Base-by-base conservation (phyloP, 805 yeast genomes). In the Grigorovia humatica region DNA sequence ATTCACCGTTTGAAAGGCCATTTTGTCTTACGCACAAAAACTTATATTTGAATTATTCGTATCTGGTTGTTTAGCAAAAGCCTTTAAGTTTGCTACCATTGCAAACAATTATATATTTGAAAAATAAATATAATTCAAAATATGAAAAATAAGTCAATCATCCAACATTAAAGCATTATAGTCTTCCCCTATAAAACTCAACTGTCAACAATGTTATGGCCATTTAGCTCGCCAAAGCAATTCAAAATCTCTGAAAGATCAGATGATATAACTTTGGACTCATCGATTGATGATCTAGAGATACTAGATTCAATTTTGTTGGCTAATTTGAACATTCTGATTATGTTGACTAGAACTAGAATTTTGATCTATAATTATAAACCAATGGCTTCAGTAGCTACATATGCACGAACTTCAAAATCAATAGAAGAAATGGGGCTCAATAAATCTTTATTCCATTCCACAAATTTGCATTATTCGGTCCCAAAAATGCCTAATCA, bases 301-400 rank as follows among this genome's bases (percentile, higher is more conserved):
- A 62, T 66, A 8, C 29, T 64, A 7, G 61, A 64, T 48, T 54
- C 64, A 4, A 41, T 62, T 8, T 18, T 61, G 9, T 30, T 66
- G 12, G 62, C 65, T 5, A 58, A 60, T 35, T 54, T 61, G 7
- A 68, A 68, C 52, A 54, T 61, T 9, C 43, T 64, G 40, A 50
- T 67, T 5, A 48, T 65, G 41, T 51, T 67, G 19, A 66, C 70
- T 4, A 54, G 59, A 9, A 56, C 59, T 3, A 57, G 69, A 49
- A 58, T 67, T 4, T 50, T 66, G 20, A 53, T 64, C 9, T 68
- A 68, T 49, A 65, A 68, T 50, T 55, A 57, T 45, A 68, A 65
- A 51, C 71, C 71, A 27, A 47, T 63, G 50, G 70, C 69, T 2
- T 53, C 66, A 11, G 59, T 67, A 3, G 61, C 68, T 6, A 55